Conservation (phyloP, 805 yeast species). For the Cyberlindnera americana region DNA sequence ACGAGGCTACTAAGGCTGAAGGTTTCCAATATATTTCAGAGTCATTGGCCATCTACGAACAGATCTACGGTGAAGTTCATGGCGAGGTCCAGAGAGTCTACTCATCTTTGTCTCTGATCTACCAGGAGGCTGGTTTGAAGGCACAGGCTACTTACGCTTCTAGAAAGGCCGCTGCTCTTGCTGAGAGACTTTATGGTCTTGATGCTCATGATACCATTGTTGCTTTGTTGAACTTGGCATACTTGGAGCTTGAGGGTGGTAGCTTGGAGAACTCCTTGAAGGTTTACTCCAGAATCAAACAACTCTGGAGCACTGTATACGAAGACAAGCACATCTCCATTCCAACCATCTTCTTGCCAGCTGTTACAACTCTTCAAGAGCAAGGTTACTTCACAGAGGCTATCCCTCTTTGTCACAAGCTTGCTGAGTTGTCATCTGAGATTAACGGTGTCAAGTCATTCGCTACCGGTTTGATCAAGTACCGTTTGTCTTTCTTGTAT, state of each 20-base stretch:
- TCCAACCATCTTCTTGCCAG: constrained; percentile 57
- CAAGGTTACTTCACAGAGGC: constrained; percentile 47
- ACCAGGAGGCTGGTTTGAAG: constrained; percentile 53
- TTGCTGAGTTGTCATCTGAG: constrained; percentile 47
- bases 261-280: constrained; percentile 59
- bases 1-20: constrained; percentile 40
- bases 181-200: constrained; percentile 77
- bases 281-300: constrained; percentile 56
- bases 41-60: constrained; percentile 70
- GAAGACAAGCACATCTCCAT: constrained; percentile 62
- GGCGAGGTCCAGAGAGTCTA: constrained; percentile 73
- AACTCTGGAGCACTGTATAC: constrained; percentile 53
- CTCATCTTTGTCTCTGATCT: constrained; percentile 60
- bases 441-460: constrained; percentile 58
- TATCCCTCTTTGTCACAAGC: constrained; percentile 46
- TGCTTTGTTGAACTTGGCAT: constrained; percentile 70
- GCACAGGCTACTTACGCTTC: constrained; percentile 60
- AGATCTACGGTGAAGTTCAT: constrained; percentile 78
- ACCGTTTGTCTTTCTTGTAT: constrained; percentile 64
- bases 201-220: constrained; percentile 77
- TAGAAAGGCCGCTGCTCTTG: constrained; percentile 65
- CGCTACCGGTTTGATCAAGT: constrained; percentile 61
- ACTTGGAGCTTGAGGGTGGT: constrained; percentile 59
- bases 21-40: constrained; percentile 68
- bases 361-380: constrained; percentile 56